Evolutionary conservation across 768 basidiomycete genomes (phyloP).

Genomic region (Termitomyces sp.): DNA sequence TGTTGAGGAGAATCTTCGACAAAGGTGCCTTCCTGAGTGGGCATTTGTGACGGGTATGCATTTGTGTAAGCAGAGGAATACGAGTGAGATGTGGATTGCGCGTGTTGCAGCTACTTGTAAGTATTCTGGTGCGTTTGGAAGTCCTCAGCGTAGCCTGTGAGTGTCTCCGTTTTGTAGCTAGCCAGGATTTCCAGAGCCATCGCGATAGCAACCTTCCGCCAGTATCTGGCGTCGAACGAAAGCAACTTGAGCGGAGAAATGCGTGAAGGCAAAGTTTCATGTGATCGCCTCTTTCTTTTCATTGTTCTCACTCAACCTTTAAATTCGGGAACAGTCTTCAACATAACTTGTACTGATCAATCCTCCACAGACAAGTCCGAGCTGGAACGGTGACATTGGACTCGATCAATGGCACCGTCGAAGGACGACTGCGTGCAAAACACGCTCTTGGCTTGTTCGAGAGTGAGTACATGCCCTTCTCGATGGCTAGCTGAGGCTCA

Average conservation of each 20-base stretch:
- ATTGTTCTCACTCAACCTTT: too few species aligned
- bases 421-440: constrained; percentile 51
- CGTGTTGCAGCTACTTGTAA: constrained; percentile 59
- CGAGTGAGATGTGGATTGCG: constrained; percentile 52
- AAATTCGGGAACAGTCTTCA: constrained; percentile 24
- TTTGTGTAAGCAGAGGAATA: constrained; percentile 49
- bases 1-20: constrained; percentile 63
- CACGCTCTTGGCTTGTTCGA: constrained; percentile 63
- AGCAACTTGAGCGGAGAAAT: constrained; percentile 57
- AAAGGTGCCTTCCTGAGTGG: constrained; percentile 60
- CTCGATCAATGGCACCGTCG: constrained; percentile 56
- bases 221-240: constrained; percentile 64
- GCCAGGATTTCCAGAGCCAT: background rate
- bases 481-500: too few species aligned
- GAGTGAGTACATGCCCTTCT: constrained; percentile 28
- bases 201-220: constrained; percentile 53
- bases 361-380: constrained; percentile 44
- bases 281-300: too few species aligned
- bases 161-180: constrained; percentile 18
- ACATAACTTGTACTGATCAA: background rate
- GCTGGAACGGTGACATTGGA: constrained; percentile 49
- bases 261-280: constrained; percentile 39
- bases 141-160: constrained; percentile 64
- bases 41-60: constrained; percentile 65
- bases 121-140: constrained; percentile 69